Evolutionary conservation across 441 rosid species (phyloP).

Genomic region (Bruguiera hainesii): DNA sequence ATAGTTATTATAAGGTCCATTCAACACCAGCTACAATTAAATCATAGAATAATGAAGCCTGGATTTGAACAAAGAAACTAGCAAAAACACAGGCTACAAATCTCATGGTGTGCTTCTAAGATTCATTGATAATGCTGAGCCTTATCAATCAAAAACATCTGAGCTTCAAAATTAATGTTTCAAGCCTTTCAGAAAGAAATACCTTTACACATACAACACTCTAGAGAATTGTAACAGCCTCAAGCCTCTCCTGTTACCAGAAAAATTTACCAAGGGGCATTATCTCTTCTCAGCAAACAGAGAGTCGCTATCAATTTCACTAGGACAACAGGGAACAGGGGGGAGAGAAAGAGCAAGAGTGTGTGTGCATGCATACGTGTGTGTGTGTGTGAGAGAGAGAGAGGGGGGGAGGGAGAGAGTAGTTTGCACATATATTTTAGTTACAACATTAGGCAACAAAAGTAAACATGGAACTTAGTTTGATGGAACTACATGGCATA

Average conservation of each 20-base stretch:
- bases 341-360: background rate
- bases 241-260: no score
- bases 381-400: no score
- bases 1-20: background rate
- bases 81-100: background rate
- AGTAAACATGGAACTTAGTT: background rate
- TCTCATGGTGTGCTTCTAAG: background rate
- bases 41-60: background rate
- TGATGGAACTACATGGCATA: constrained; percentile 21
- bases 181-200: no score
- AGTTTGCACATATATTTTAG: background rate
- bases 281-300: background rate
- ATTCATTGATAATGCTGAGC: background rate
- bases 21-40: background rate
- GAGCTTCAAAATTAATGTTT: background rate
- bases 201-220: no score
- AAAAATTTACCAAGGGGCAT: background rate
- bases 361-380: no score
- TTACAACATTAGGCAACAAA: background rate
- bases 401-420: background rate
- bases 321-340: background rate
- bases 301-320: background rate
- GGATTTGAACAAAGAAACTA: background rate
- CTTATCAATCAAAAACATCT: background rate
- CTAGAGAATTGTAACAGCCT: no score